Conservation (phyloP, 371 early-diverging fungal genomes). For the Mortierella sp. region DNA sequence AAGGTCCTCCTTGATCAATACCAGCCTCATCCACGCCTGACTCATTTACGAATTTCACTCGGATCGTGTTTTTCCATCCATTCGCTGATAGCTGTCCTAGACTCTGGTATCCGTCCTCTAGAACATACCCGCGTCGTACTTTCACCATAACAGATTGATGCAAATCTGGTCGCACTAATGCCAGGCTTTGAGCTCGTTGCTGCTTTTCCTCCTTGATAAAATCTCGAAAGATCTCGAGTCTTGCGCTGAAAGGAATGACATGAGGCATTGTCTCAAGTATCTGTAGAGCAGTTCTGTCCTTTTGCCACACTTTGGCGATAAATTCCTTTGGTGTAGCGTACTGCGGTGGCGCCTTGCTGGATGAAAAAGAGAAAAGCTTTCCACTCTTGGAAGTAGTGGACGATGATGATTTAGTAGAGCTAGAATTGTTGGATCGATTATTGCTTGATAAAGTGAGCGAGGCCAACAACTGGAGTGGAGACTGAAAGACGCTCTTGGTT, state of each 20-base stretch:
- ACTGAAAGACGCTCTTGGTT: conserved; percentile 43
- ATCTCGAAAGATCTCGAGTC: conserved; percentile 85
- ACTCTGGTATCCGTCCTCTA: conserved; percentile 85
- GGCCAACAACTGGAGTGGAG: conserved; percentile 39
- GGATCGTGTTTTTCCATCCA: conserved; percentile 79
- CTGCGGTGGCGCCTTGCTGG: conserved; percentile 48
- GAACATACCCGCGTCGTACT: conserved; percentile 78
- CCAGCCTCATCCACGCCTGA: conserved; percentile 87
- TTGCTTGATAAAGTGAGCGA: conserved; percentile 55
- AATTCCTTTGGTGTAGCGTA: conserved; percentile 56
- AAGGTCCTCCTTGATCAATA: conserved; percentile 94
- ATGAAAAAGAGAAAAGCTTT: conserved; percentile 33
- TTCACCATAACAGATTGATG: conserved; percentile 61
- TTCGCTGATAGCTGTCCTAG: conserved; percentile 65
- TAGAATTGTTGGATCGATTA: conserved; percentile 15
- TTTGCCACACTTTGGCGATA: conserved; percentile 49
- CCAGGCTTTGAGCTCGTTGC: conserved; percentile 30
- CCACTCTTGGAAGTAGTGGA: conserved; percentile 15
- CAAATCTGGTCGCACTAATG: conserved; percentile 30
- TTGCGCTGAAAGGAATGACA: conserved; percentile 84
- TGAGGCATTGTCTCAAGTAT: conserved; percentile 87
- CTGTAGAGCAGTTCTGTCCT: conserved; percentile 70
- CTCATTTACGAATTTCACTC: conserved; percentile 87
- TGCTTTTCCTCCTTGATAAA: conserved; percentile 72
- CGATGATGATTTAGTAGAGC: background rate